Percentiles rank a stretch among this genome's conserved stretches.
Conservation (phyloP, 139 green algal species). For the Chlorella sp. region DNA sequence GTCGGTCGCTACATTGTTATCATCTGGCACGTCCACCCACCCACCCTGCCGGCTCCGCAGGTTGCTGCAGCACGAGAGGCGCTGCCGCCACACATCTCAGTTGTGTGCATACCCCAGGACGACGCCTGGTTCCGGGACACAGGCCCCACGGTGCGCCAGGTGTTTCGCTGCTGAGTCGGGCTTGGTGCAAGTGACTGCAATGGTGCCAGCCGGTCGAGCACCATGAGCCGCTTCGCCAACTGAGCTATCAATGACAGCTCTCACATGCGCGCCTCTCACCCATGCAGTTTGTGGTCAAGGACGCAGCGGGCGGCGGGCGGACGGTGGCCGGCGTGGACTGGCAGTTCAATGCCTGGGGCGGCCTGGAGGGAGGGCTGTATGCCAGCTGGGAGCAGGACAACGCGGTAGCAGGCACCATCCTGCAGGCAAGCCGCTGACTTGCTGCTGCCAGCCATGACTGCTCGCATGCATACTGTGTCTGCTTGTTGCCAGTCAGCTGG, state of each 20-base stretch:
- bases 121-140: slow-evolving; percentile 64
- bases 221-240: no score
- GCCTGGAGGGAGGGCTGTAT: slow-evolving; percentile 45
- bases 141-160: slow-evolving; percentile 46
- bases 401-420: slow-evolving; percentile 23
- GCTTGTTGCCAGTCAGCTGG: no score
- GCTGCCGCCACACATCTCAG: slow-evolving; percentile 30
- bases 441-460: no score
- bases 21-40: no score
- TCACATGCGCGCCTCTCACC: neutral
- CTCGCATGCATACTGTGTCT: no score
- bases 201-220: no score
- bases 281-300: slow-evolving; percentile 45
- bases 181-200: no score
- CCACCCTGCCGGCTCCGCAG: neutral
- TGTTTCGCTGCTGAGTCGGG: neutral
- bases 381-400: slow-evolving; percentile 38
- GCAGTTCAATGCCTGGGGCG: slow-evolving; percentile 72
- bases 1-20: no score
- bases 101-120: slow-evolving; percentile 46
- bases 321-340: slow-evolving; percentile 60
- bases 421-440: neutral
- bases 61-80: neutral
- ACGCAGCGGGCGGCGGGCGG: neutral
- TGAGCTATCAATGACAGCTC: no score